Base-by-base conservation (phyloP, 441 rosid species). In the Hura crepitans region DNA sequence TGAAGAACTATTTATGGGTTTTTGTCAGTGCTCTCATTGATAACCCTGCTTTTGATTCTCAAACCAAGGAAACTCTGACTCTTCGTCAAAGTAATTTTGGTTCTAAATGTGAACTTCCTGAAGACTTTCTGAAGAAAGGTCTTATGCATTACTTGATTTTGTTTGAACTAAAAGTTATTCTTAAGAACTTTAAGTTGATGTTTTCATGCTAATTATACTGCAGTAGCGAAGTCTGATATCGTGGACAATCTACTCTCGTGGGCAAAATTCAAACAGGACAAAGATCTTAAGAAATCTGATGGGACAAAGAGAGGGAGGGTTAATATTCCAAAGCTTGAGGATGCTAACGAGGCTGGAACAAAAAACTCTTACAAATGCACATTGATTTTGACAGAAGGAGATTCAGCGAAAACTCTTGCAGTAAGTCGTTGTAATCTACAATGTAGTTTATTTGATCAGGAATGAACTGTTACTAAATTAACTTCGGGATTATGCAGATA, bases 21-120 rank as follows among this genome's bases (percentile, higher is more conserved):
- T 95, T 95, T 83, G 98, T 95, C 85, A 95, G 87, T 66, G 86
- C 92, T 14, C 94, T 95, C 65, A 89, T 95, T 80, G 99, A 92
- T 84, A 95, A 95, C 72, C 97, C 97, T 65, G 98, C 98, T 55
- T 95, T 95, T 75, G 99, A 95, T 79, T 95, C 99, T 69, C 99
- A 95, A 85, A 95, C 99, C 18, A 95, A 95, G 81, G 99, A 94
- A 84, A 92, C 96, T 69, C 76, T 94, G 86, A 92, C 97, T 13
- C 97, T 94, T 74, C 90, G 97, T 51, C 96, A 92, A 79, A 90
- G 93, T 82, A 95, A 90, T 72, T 92, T 95, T 14, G 99, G 99
- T 6, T 90, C 99, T 6, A 90, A 87, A 81, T 95, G 99, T 75
- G 97, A 92, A 76, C 85, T 95, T 73, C 74, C 92, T 23, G 96